A percentile compares a stretch with the other conserved stretches of the same genome.
phyloP scores from a whole-genome alignment of 768 basidiomycete species.

The Lactarius quietus region DNA sequence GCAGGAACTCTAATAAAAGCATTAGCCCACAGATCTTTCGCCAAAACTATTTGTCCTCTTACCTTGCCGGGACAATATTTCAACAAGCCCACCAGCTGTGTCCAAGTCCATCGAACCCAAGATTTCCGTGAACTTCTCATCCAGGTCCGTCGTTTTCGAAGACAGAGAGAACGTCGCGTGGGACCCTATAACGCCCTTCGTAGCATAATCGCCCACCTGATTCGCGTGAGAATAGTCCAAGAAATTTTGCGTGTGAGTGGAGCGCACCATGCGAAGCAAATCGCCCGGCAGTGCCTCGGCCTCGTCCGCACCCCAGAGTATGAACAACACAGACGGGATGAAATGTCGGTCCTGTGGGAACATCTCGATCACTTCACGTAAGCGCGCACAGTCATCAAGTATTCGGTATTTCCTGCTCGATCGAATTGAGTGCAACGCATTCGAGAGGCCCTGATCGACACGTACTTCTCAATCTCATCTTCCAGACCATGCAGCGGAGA shows the following conservation, averaged over 20 bases:
- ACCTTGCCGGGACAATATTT: slow-evolving; percentile 47
- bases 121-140: slow-evolving; percentile 47
- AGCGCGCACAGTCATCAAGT: slow-evolving; percentile 67
- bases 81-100: slow-evolving; percentile 53
- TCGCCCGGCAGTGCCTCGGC: slow-evolving; percentile 42
- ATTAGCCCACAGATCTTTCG: not conserved
- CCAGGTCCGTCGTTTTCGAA: slow-evolving; percentile 51
- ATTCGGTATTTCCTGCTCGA: slow-evolving; percentile 58
- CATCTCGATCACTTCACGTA: slow-evolving; percentile 57
- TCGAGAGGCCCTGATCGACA: not conserved
- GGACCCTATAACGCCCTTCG: slow-evolving; percentile 40
- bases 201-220: slow-evolving; percentile 49
- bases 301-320: slow-evolving; percentile 55
- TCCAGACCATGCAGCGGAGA: slow-evolving; percentile 58
- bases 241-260: not conserved
- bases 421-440: not conserved
- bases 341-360: slow-evolving; percentile 57
- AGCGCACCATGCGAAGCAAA: slow-evolving; percentile 57
- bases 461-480: slow-evolving; percentile 67
- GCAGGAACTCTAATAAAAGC: slow-evolving; percentile 8
- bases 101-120: slow-evolving; percentile 49
- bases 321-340: slow-evolving; percentile 54
- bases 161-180: slow-evolving; percentile 49
- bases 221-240: slow-evolving; percentile 6
- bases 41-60: not conserved